Evolutionary conservation across 1,284 basidiomycete genomes (phyloP), one percentile per base, ranked within the genome.

Genomic region (Ceratobasidium theobromae): DNA sequence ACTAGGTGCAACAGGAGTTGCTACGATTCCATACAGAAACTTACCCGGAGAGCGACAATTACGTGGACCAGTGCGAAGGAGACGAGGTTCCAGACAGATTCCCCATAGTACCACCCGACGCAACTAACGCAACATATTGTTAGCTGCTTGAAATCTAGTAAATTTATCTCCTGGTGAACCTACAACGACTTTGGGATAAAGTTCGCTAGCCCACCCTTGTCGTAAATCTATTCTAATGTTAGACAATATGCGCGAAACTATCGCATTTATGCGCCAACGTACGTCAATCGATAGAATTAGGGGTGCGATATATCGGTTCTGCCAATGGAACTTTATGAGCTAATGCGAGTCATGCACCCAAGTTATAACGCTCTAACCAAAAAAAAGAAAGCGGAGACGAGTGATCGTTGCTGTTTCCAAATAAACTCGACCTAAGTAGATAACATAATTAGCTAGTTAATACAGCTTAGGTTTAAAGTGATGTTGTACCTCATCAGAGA

Each of bases 401-500:
- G 23, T 14, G 53, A 57, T 25, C 64, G 28, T n/a, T 64, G 53
- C 35, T 68, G 64, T 43, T 43, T 46, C 67, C 67, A 68, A 49
- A 68, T 38, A 30, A 58, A 54, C 52, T 51, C 40, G 21, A 68
- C 53, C 67, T 68, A 25, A 23, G 32, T 3, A 23, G 12, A n/a
- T 3, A 27, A 30, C 21, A 14, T 4, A 35, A 35, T 40, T 23
- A 21, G 30, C 27, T 12, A 46, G 6, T n/a, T 53, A n/a, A n/a
- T 2, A 14, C 14, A 21, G 12, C 16, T 21, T 3, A 23, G 21
- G n/a, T 23, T 52, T 1, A 5, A 8, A 8, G 18, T 6, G 30
- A n/a, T 14, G 2, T 3, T 57, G 16, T 25, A 66, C 67, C 62
- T 68, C 67, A 14, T 68, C 67, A 18, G 67, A 52, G 38, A 68